Base-by-base conservation (phyloP, 306 rosid genomes). In the Medicago arabica region DNA sequence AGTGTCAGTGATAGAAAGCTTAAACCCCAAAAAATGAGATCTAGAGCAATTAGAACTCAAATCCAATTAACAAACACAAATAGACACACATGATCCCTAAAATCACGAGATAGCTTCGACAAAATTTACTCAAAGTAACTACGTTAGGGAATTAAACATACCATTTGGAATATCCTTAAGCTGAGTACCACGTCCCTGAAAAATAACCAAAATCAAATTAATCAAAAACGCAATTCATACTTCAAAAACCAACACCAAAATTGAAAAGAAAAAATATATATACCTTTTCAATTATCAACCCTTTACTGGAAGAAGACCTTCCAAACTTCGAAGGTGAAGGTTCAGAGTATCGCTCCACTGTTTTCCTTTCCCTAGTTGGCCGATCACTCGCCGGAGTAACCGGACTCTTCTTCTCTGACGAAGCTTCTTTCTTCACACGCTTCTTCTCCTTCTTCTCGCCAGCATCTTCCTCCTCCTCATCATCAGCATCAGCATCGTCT, bases 151-250 rank as follows among this genome's bases (percentile, higher is more conserved):
- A 51, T 51, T 15, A 58, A 60, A 60, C 87, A 39, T 80, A 96
- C 99, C 99, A 9, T 92, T 96, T 2, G 99, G 99, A 47, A 96
- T 96, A 51, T 89, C 97, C 86, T 88, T 92, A 36, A 96, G 96
- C 71, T 86, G 96, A 1, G 89, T 84, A 23, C 99, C 99, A 18
- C 78, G 83, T 40, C 99, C 99, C 99, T 96, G 92, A 72, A 41
- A 60, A 50, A 47, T 0, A 80, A 23, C 2, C 4, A 21, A 23
- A 47, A 23, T 44, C 64, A 76, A 28, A 50, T 11, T 11, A 18
- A 78, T 25, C 16, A 67, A 40, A 2, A 61, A 14, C 76, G 38
- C 2, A 28, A 11, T 78, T 13, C 0, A 28, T 23, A 15, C 11
- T 25, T 50, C 50, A 57, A 40, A 12, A 14, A 67, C 19, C 14